Evolutionary conservation across 805 yeast species (phyloP), one percentile per base, ranked within the genome.

Genomic region (Candida jianshihensis): DNA sequence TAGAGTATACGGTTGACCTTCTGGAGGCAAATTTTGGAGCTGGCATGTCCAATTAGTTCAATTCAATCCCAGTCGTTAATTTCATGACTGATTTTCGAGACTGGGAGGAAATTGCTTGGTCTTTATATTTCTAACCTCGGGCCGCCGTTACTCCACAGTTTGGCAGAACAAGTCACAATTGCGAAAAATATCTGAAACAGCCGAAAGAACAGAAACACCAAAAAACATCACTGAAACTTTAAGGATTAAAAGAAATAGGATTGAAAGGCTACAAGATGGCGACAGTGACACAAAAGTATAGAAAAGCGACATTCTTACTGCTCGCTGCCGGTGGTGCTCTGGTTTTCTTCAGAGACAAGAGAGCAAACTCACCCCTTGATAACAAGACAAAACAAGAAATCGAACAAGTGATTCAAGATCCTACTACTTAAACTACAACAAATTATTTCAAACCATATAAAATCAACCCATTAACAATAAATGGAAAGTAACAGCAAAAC

Each of bases 1-100:
- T 61, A 4, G 89, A 80, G 54, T 80, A 79, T 5, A 82, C 90
- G 0, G 78, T 79, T 1, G 90, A 81, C 36, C 94, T 64, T 48
- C 90, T 64, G 2, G 87, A 80, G 13, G 57, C 46, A 57, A 70
- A 73, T 31, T 38, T 41, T 19, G 43, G 39, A 5, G 35, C 24
- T 8, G 40, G 36, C 37, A 37, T 40, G n/a, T n/a, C n/a, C n/a
- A n/a, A n/a, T n/a, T n/a, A n/a, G n/a, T n/a, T n/a, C n/a, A n/a
- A n/a, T n/a, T n/a, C n/a, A n/a, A n/a, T n/a, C n/a, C n/a, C n/a
- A n/a, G n/a, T n/a, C n/a, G n/a, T n/a, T n/a, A n/a, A n/a, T n/a
- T n/a, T n/a, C n/a, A n/a, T n/a, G n/a, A n/a, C n/a, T n/a, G n/a
- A n/a, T n/a, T n/a, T n/a, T n/a, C n/a, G n/a, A n/a, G n/a, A n/a